Base-by-base conservation (phyloP, 2,329 filamentous ascomycete species). In the Fusarium scirpi region DNA sequence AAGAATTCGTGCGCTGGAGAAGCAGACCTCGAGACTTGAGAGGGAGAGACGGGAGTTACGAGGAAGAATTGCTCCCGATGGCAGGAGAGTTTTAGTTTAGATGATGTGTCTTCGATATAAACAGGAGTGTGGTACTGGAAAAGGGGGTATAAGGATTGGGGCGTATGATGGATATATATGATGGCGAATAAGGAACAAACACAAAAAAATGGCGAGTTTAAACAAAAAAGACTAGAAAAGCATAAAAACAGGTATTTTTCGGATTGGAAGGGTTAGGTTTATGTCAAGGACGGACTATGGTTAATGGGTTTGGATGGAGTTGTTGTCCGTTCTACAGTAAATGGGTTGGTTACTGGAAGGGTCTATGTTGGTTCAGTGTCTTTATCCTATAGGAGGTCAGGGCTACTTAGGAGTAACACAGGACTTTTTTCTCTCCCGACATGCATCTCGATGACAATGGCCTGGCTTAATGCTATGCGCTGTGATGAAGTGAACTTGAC, bases 1-100 rank as follows among this genome's bases (percentile, higher is more conserved):
- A 46, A 78, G 83, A 55, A 84, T 85, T 57, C 74, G 78, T 54
- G 62, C 76, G 10, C 75, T 85, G 13, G 81, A 83, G 70, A 74
- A 77, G 53, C 80, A 83, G 65, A 79, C 79, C 29, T 72, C 73
- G 4, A 73, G 73, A 46, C 69, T 82, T 34, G 78, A 82, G 71
- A 77, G 75, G 53, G 80, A 82, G 69, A 75, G 79, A 57, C 75
- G 79, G 64, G 79, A 82, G 70, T 48, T 76, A 16, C 61, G 70
- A 41, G 61, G 62, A 24, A 48, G 65, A 18, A 63, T 75, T 8
- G 65, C 56, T 38, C 49, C 70, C 7, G 60, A 71, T 54, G 62
- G 67, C 47, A 25, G 64, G 22, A 62, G 61, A 3, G 59, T 56
- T 34, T 32, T 66, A 29, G 64, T 56, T 52, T 58, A 62, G 67